Base-by-base conservation (phyloP, 495 filamentous ascomycete species). In the Neurospora sp. region DNA sequence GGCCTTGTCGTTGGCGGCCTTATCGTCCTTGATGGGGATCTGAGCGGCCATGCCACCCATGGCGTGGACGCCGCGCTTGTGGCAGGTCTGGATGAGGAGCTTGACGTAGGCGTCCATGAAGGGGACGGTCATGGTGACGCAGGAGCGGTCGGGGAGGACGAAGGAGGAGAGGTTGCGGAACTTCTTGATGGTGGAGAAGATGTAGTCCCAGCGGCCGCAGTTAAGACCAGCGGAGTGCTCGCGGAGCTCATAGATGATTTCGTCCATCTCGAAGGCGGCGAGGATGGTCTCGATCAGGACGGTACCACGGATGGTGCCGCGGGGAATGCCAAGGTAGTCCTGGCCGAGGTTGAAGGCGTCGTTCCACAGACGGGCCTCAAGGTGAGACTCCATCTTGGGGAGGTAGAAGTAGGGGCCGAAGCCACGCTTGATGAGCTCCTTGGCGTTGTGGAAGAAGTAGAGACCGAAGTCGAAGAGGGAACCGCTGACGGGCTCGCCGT, bases 1-100 rank as follows among this genome's bases (percentile, higher is more conserved):
- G 53, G 95, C 94, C 78, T 89, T 90, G 78, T 96, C 94, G 83
- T 98, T 98, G 75, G 94, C 94, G 69, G 87, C 91, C 72, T 89
- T 87, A 81, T 98, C 90, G 82, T 94, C 91, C 85, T 99, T 99
- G 85, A 98, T 96, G 75, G 96, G 96, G 80, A 99, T 99, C 83
- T 98, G 96, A 14, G 96, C 96, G 27, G 96, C 96, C 96, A 99
- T 99, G 75, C 96, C 96, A 76, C 96, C 95, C 96, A 99, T 99
- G 69, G 96, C 96, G 82, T 98, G 96, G 22, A 98, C 96, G 65
- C 94, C 93, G 74, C 96, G 89, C 74, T 90, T 90, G 82, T 99
- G 96, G 86, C 96, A 99, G 70, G 96, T 98, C 87, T 97, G 94
- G 84, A 99, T 97, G 45, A 99, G 89, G 38, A 98, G 88, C 82